Percentiles rank a stretch among this genome's conserved stretches.
Evolutionary conservation across 2,329 filamentous ascomycete species (phyloP).

Genomic region (Pseudonectria buxi): DNA sequence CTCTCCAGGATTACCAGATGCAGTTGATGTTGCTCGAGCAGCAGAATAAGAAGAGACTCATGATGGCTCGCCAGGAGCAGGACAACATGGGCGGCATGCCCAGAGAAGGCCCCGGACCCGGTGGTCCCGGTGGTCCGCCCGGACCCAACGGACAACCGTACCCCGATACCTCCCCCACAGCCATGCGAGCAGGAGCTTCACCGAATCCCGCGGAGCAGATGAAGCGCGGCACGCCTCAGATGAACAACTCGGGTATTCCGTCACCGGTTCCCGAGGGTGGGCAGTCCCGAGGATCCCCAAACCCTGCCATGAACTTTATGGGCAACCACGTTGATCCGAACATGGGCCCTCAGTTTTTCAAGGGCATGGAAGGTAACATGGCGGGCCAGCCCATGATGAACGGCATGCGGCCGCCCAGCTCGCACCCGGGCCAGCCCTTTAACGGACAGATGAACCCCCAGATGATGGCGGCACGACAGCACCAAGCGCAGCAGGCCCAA

Average conservation of each 20-base stretch:
- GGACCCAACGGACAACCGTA: constrained; percentile 57
- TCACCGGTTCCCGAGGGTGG: constrained; percentile 65
- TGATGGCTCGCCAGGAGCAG: constrained; percentile 78
- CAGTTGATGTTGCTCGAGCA: constrained; percentile 81
- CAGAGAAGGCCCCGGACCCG: constrained; percentile 45
- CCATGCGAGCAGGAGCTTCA: constrained; percentile 61
- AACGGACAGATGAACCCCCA: constrained; percentile 54
- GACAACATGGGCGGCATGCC: constrained; percentile 50
- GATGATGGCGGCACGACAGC: constrained; percentile 46
- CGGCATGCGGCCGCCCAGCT: constrained; percentile 62
- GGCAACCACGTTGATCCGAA: constrained; percentile 55
- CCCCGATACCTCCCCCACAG: constrained; percentile 64
- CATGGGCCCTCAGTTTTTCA: constrained; percentile 55
- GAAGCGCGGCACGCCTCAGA: constrained; percentile 70
- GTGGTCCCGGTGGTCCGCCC: constrained; percentile 46
- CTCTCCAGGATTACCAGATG: constrained; percentile 83
- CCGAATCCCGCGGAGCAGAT: constrained; percentile 74
- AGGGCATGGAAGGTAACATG: constrained; percentile 50
- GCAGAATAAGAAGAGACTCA: constrained; percentile 78
- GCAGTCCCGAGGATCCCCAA: constrained; percentile 60
- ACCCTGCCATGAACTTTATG: constrained; percentile 56
- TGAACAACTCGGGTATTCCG: constrained; percentile 61
- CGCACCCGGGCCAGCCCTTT: constrained; percentile 55
- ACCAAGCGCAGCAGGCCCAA: constrained; percentile 27
- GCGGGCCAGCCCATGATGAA: constrained; percentile 49